Evolutionary conservation across 208 protist species (phyloP).

Genomic region (Strigomonas culicis): DNA sequence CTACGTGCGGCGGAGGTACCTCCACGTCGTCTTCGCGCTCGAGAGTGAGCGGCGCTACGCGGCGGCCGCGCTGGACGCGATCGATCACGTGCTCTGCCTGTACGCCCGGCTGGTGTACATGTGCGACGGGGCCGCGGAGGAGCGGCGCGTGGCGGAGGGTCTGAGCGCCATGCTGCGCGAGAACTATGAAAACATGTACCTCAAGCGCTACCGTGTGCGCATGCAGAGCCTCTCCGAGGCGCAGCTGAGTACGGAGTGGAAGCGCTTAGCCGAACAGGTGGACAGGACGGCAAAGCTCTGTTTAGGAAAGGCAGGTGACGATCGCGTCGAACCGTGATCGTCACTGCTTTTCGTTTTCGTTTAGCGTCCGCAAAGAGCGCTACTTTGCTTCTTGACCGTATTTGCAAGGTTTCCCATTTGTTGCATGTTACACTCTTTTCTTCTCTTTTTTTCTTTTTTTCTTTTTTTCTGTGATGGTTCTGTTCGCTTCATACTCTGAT

Average conservation of each 20-base stretch:
- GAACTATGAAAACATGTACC: constrained; percentile 52
- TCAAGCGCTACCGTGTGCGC: constrained; percentile 37
- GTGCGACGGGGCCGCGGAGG: constrained; percentile 22
- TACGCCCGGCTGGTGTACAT: constrained; percentile 48
- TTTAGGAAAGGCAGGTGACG: too few relatives aligned
- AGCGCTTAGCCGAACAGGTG: too few relatives aligned
- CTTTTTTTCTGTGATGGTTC: neutral
- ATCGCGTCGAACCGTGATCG: too few relatives aligned
- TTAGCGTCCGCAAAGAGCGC: too few relatives aligned
- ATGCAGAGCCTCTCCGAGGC: constrained; percentile 53
- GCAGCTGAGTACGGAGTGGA: constrained; percentile 24
- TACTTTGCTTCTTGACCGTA: too few relatives aligned
- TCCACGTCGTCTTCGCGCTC: constrained; percentile 55
- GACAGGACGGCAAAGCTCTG: too few relatives aligned
- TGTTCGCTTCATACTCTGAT: neutral
- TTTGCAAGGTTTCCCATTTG: too few relatives aligned
- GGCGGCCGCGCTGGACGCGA: constrained; percentile 59
- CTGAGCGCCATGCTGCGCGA: constrained; percentile 46
- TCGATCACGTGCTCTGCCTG: constrained; percentile 59
- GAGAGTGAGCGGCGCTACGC: constrained; percentile 59
- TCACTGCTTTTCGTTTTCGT: too few relatives aligned
- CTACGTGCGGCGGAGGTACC: constrained; percentile 38
- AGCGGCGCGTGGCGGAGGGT: constrained; percentile 24
- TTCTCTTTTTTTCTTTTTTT: neutral
- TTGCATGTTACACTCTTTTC: constrained; percentile 1